Evolutionary conservation across 108 stramenopile genomes (phyloP), one percentile per base, ranked within the genome.

Genomic region (Thalassiosira profunda): DNA sequence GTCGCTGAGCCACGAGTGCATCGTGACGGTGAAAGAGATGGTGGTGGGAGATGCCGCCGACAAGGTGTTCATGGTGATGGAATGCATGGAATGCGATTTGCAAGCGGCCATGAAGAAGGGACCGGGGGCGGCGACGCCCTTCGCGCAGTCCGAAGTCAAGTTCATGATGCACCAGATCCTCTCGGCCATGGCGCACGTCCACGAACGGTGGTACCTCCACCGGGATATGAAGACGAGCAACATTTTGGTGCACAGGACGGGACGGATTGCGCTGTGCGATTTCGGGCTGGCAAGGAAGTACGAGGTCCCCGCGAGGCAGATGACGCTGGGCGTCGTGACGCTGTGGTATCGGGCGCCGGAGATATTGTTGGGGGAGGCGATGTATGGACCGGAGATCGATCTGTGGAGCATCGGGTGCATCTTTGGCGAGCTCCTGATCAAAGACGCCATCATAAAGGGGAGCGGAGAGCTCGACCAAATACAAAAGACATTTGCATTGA

Each of bases 391-490:
- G 20, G 85, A 82, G 10, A 84, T 98, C 7, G 98, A 98, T 67
- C 84, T 96, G 66, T 98, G 98, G 98, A 95, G 85, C 49, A 62
- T 98, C 21, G 98, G 99, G 2, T 99, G 99, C 59, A 98, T 99
- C 51, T 96, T 99, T 76, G 98, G 97, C 1, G 99, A 99, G 78
- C 76, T 98, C 26, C 80, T 98, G 24, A 81, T 85, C 18, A 88
- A 95, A 53, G 80, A 89, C 61, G 94, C 97, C 5, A 83, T 98
- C 10, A 78, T 99, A 62, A 90, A 95, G 43, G 98, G 99, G 29
- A 80, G 94, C 61, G 95, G 96, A 11, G 96, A 98, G 70, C 64
- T 98, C 41, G 96, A 99, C 64, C 99, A 99, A 80, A 90, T 99
- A 56, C 84, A 94, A 43, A 92, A 98, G 51, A 97, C 97, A 49